Evolutionary conservation across 1,284 basidiomycete species (phyloP), one percentile per base, ranked within the genome.

Genomic region (Trichosporon inkin): DNA sequence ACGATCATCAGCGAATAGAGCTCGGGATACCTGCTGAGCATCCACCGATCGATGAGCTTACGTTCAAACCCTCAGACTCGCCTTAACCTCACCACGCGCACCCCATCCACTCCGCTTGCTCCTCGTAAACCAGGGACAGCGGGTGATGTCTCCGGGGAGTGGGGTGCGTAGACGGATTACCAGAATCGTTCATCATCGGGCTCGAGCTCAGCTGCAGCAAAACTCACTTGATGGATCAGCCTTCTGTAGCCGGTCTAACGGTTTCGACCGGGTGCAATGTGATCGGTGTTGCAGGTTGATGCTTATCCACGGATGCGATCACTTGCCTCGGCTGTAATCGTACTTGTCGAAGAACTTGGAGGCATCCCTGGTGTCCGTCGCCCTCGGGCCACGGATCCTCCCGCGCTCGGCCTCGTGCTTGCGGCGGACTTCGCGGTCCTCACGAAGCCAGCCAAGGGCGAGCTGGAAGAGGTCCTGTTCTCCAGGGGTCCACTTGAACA

Each of bases 321-420:
- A 39, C 32, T 38, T 53, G n/a, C 51, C 39, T 24, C 36, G 32
- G 35, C 52, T n/a, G 53, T 79, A 79, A 60, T 79, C 80, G 62
- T 74, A 92, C 89, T 92, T 92, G 71, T 83, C 86, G 77, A 92
- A 97, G 75, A 96, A 97, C 1, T 84, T 85, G 76, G 93, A 90
- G 6, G 89, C 89, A 72, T 94, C 88, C 14, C 83, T 75, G 58
- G 28, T 41, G 54, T 56, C 65, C 57, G 62, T 53, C 56, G 72
- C 79, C 62, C 85, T 82, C 19, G 90, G 86, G 11, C 92, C 91
- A 56, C 91, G 79, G 77, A 86, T 87, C 57, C 70, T 65, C n/a
- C 71, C 84, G 79, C 16, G 85, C 60, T 51, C 69, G 83, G 51
- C 82, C 75, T 73, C 82, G 80, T 79, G 88, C 86, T 55, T 86